Conservation (phyloP, 1,284 basidiomycete species). For the Leccinum ponderosum region DNA sequence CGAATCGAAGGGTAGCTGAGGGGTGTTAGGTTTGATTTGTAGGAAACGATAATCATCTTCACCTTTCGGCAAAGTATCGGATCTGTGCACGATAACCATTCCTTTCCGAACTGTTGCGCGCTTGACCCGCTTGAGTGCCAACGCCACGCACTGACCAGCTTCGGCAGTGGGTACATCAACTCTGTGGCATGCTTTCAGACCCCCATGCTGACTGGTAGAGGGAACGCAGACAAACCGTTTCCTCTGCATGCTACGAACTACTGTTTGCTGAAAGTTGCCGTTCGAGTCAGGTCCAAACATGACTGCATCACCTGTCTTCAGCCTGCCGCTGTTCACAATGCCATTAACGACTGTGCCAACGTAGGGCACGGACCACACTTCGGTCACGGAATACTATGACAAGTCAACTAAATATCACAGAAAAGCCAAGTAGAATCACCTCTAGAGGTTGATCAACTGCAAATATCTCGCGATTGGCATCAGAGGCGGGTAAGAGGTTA, state of each 20-base stretch:
- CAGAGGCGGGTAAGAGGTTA: constrained; percentile 84
- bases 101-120: constrained; percentile 88
- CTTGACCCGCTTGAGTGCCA: constrained; percentile 90
- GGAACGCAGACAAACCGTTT: constrained; percentile 60
- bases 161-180: constrained; percentile 84
- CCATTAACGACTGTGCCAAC: constrained; percentile 96
- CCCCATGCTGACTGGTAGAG: background rate
- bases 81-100: constrained; percentile 87
- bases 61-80: constrained; percentile 78
- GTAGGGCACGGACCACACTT: constrained; percentile 90
- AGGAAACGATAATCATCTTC: constrained; percentile 1
- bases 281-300: constrained; percentile 92
- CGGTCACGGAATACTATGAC: constrained; percentile 74
- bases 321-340: constrained; percentile 76
- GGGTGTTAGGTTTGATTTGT: constrained; percentile 1
- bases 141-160: constrained; percentile 93
- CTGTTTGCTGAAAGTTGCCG: constrained; percentile 83
- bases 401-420: constrained; percentile 8
- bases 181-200: constrained; percentile 37
- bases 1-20: constrained; percentile 73
- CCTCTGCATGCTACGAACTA: constrained; percentile 91
- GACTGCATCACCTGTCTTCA: constrained; percentile 82
- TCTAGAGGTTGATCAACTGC: constrained; percentile 86
- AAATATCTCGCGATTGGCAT: constrained; percentile 79
- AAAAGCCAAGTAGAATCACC: constrained; percentile 39